Evolutionary conservation across 2,329 filamentous ascomycete genomes (phyloP), one percentile per base, ranked within the genome.

Genomic region (Apiospora arundinis): DNA sequence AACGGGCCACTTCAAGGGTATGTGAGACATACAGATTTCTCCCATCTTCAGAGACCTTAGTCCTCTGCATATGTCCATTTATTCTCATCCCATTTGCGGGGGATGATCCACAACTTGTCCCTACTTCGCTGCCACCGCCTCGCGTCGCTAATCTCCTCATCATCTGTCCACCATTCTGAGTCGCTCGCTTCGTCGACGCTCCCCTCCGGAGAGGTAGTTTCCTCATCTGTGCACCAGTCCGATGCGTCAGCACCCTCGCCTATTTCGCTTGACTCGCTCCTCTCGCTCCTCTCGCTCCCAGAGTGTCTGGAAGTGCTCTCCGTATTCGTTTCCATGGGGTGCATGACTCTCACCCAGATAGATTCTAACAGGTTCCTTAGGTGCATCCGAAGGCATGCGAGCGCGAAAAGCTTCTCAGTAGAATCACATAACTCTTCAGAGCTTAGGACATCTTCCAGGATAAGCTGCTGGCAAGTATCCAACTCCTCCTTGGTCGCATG

Each of bases 81-180:
- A 4, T 4, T 14, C 11, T 14, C 11, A 7, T 25, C 23, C 23
- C n/a, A n/a, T 1, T 52, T 25, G 1, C 23, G 49, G 12, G 16
- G 12, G 23, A 56, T 7, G 4, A 56, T 56, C 12, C 14, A 23
- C 40, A 42, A 6, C 9, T 11, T 42, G 4, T 56, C 23, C 25
- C 49, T 56, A 5, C 12, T 56, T 32, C 49, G 23, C 16, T 16
- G 14, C 49, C 49, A 56, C 23, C 23, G 49, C 5, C 25, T 28
- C 1, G 23, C 25, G 9, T 56, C 23, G 49, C 49, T 18, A 6
- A 56, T 28, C 3, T 52, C 48, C 6, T 52, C 48, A 4, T 52
- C 48, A 14, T 52, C 48, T 25, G 48, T 52, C 48, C 48, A 52
- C 48, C n/a, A n/a, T n/a, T n/a, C n/a, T n/a, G n/a, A n/a, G n/a